Evolutionary conservation across 2,329 filamentous ascomycete genomes (phyloP), one percentile per base, ranked within the genome.

Genomic region (Diaporthe destruens): DNA sequence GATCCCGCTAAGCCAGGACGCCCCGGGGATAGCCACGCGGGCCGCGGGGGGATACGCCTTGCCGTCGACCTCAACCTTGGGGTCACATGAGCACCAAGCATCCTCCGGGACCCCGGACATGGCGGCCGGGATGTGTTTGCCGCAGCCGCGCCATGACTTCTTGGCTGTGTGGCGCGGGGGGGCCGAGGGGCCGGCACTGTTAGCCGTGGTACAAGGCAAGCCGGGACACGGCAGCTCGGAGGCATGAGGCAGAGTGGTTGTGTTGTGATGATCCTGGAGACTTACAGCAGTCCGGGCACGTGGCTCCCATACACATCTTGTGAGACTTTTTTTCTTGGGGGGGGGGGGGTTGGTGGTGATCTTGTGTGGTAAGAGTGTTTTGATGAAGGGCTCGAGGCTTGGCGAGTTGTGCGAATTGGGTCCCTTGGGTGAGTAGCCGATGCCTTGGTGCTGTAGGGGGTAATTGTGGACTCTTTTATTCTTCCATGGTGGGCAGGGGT

Each of bases 61-160:
- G 74, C 84, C 85, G 68, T 82, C 76, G 68, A 86, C 78, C 63
- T 81, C 82, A 69, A 84, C 81, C 74, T 80, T 82, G 42, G 85
- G 85, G 71, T 81, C 78, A 79, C 86, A 87, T 11, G 81, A 83
- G 79, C 86, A 87, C 85, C 85, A 86, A 56, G 86, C 77, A 16
- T 82, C 79, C 77, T 87, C 82, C 39, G 84, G 80, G 5, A 87
- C 79, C 71, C 82, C 80, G 42, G 79, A 75, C 56, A 87, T 81
- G n/a, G 85, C 85, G 18, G 81, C 77, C 11, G 84, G 80, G 72
- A 87, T 82, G 76, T 87, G 86, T 71, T 75, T 80, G 65, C 86
- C 85, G 79, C 85, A 87, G 74, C 86, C 86, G 74, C 85, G 83
- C 86, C 86, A 87, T 34, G 85, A 78, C 76, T 84, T 82, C 78